Base-by-base conservation (phyloP, 805 yeast species). In the Zygosaccharomyces rouxii region DNA sequence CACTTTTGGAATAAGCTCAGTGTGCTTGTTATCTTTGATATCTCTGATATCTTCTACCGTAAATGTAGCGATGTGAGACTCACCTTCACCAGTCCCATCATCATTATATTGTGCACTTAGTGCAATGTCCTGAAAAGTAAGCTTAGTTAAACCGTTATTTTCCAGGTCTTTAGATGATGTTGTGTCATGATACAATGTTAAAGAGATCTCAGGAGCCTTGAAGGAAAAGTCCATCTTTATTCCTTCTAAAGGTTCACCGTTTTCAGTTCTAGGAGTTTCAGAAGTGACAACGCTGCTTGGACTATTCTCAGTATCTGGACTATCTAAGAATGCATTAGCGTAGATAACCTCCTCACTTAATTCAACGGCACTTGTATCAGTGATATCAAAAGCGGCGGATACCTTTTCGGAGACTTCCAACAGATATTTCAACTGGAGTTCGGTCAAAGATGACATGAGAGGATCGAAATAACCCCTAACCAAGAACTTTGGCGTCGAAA, bases 1-100 rank as follows among this genome's bases (percentile, higher is more conserved):
- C 2, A 78, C 74, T 22, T 79, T 78, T 1, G 98, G 97, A 38
- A 94, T 81, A 28, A 94, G 80, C 51, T 90, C 85, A 0, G 85
- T 77, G 68, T 88, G 92, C 56, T 79, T 80, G 69, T 86, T 92
- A 26, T 75, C 80, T 18, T 77, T 77, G 5, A 70, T 69, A 21
- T 67, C 64, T 55, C 98, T 74, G 3, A 81, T 78, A 67, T 94
- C 99, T 47, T 78, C 80, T 2, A 90, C 85, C 2, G 83, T 79
- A 57, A 94, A 84, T 0, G 97, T 81, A 37, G 80, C 77, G 25
- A 89, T 73, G 47, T 78, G 79, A 7, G 89, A 57, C 46, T 81
- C 83, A 0, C 90, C 78, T 6, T 70, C 75, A 46, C 79, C 76
- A 28, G 79, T 75, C 0, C 83, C 76, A 55, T 79, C 76, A 22